Base-by-base conservation (phyloP, 225 moss, liverwort and hornwort species). In the Rhytidiadelphus loreus region DNA sequence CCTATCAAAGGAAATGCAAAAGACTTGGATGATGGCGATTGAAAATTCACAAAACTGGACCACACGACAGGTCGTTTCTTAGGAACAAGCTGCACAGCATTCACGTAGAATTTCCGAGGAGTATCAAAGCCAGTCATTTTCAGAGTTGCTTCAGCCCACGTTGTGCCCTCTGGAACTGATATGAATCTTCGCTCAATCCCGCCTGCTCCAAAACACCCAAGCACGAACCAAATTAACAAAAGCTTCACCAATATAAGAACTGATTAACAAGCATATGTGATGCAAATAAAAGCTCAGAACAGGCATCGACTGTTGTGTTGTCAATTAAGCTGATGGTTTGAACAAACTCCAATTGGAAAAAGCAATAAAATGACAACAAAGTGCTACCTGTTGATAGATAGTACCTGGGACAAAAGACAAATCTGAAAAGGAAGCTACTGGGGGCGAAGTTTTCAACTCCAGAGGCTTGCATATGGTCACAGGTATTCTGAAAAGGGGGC, bases 161-260 rank as follows among this genome's bases (percentile, higher is more conserved):
- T 97, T 81, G 96, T 96, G 83, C 98, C 97, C 82, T 95, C 95
- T 81, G 98, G 98, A 89, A 97, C 98, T 82, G 96, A 94, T 86
- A 98, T 95, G 89, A 98, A 98, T 81, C 94, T 94, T 92, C 98
- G 95, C 82, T 96, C 96, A 80, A 95, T 92, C 58, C 91, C 94
- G 44, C 97, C 98, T 98, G 93, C 89, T 80, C 87, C 91, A 81
- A 74, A 88, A 55, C 86, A 87, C 30, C 83, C 87, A 81, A 85
- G 74, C 70, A 62, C 50, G 43, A 89, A 89, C 76, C 71, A 83
- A 73, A 74, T 90, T 59, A 86, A 43, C 46, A 84, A 19, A 89
- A 53, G 43, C 57, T 78, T 74, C 74, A 81, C 62, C 81, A 81
- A 77, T 29, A 81, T 2, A 81, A 53, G 78, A 62, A 80, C 39